A percentile compares a stretch with the other conserved stretches of the same genome.
Evolutionary conservation across 2,329 filamentous ascomycete genomes (phyloP).

Genomic region (Aspergillus fijiensis): DNA sequence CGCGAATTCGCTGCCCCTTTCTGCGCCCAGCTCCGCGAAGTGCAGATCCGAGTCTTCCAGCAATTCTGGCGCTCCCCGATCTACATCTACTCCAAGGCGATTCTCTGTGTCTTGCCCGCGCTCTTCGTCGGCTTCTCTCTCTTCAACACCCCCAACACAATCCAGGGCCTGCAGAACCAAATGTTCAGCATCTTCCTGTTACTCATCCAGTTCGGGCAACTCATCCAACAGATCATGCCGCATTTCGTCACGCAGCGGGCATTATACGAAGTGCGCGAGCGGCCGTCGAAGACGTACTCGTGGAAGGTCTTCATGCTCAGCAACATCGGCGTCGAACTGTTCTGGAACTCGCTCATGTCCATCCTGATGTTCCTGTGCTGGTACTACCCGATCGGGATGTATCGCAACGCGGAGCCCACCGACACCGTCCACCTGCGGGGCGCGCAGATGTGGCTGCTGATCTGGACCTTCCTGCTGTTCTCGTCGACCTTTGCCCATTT

Average conservation of each 20-base stretch:
- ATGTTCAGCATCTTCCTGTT: background rate
- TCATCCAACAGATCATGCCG: background rate
- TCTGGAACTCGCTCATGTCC: background rate
- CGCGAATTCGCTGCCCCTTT: no score
- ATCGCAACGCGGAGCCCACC: background rate
- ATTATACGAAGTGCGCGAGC: background rate
- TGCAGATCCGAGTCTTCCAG: no score
- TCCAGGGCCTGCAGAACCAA: background rate
- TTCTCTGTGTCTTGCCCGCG: background rate
- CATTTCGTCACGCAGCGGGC: background rate
- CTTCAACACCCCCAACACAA: background rate
- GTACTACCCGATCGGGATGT: slow-evolving; percentile 8
- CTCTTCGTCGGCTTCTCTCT: background rate
- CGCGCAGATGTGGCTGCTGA: background rate
- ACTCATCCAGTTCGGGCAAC: background rate
- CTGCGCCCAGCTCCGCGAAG: no score
- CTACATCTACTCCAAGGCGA: no score
- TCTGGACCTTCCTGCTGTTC: slow-evolving; percentile 1
- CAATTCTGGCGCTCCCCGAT: no score
- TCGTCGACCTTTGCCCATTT: background rate
- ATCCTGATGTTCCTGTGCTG: background rate
- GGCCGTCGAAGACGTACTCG: background rate
- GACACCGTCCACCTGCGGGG: background rate
- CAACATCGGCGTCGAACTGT: background rate
- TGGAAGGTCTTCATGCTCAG: background rate